Conservation (phyloP, 108 stramenopile genomes). For the Skeletonema menzelii region DNA sequence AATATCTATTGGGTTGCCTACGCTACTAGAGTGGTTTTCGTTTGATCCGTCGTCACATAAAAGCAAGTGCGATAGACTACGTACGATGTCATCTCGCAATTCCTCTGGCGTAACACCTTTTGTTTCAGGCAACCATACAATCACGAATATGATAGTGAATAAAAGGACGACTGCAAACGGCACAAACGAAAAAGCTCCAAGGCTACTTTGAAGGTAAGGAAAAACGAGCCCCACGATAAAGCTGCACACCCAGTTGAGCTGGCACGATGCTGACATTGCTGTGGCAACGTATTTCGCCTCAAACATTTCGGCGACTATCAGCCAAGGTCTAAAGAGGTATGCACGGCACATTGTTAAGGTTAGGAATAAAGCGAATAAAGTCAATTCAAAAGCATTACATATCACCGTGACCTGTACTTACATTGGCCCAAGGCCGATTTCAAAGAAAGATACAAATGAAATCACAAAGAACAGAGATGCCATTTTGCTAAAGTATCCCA, state of each 20-base stretch:
- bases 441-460: slow-evolving; percentile 90
- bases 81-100: slow-evolving; percentile 63
- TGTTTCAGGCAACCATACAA: slow-evolving; percentile 81
- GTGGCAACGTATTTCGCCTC: slow-evolving; percentile 89
- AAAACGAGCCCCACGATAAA: slow-evolving; percentile 90
- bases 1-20: background rate
- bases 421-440: slow-evolving; percentile 97
- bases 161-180: slow-evolving; percentile 85
- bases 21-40: background rate
- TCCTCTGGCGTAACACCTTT: slow-evolving; percentile 80
- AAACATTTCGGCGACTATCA: slow-evolving; percentile 93
- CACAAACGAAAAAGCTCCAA: slow-evolving; percentile 74
- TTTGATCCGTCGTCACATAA: background rate
- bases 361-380: background rate
- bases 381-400: background rate
- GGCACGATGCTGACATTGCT: slow-evolving; percentile 77
- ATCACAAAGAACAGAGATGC: slow-evolving; percentile 86
- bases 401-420: slow-evolving; percentile 58
- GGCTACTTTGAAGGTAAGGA: slow-evolving; percentile 76
- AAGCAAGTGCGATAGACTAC: background rate
- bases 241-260: slow-evolving; percentile 95
- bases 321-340: slow-evolving; percentile 43
- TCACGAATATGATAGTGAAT: slow-evolving; percentile 56
- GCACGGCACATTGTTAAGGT: background rate
- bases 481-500: slow-evolving; percentile 65